Percentiles rank a stretch among this genome's conserved stretches.
These are phyloP conservation scores for Lepiota venenata DNA, from an alignment of 768 basidiomycete genomes.

Conservation along the genomic window DNA sequence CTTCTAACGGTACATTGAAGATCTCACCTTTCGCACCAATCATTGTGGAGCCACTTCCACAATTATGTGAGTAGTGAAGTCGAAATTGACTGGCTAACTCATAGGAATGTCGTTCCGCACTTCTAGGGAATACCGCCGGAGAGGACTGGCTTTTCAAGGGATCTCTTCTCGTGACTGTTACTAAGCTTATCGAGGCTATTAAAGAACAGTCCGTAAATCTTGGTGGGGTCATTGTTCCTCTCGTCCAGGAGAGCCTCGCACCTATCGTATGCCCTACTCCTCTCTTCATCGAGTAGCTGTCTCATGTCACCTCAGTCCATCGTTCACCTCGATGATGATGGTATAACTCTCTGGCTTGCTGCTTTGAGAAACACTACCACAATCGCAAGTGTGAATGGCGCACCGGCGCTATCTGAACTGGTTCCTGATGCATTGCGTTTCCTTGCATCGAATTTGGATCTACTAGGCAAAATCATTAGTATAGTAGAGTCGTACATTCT, in stretches of 20 bases:
- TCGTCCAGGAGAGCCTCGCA: slow-evolving; percentile 63
- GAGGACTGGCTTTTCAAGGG: slow-evolving; percentile 72
- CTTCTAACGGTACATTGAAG: slow-evolving; percentile 29
- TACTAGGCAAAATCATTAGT: slow-evolving; percentile 62
- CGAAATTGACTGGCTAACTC: not conserved
- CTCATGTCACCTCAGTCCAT: slow-evolving; percentile 40
- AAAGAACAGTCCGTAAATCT: slow-evolving; percentile 58
- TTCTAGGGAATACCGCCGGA: slow-evolving; percentile 62
- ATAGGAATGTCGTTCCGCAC: not conserved
- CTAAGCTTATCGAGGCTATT: slow-evolving; percentile 68
- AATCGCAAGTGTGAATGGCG: slow-evolving; percentile 43
- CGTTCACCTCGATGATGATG: slow-evolving; percentile 77
- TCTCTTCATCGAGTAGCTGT: not conserved
- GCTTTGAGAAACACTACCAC: slow-evolving; percentile 63
- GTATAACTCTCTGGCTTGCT: slow-evolving; percentile 68
- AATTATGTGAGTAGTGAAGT: slow-evolving; percentile 55
- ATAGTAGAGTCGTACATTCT: slow-evolving; percentile 79
- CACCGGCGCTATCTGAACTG: slow-evolving; percentile 55
- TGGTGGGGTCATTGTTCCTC: slow-evolving; percentile 51
- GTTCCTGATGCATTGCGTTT: slow-evolving; percentile 62
- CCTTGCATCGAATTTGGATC: slow-evolving; percentile 66
- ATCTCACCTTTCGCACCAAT: slow-evolving; percentile 62
- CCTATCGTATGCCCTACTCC: slow-evolving; percentile 37
- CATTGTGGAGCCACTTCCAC: slow-evolving; percentile 64
- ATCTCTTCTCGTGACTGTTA: slow-evolving; percentile 65